Base-by-base conservation (phyloP, 371 early-diverging fungal species). In the Mortierella sp. region DNA sequence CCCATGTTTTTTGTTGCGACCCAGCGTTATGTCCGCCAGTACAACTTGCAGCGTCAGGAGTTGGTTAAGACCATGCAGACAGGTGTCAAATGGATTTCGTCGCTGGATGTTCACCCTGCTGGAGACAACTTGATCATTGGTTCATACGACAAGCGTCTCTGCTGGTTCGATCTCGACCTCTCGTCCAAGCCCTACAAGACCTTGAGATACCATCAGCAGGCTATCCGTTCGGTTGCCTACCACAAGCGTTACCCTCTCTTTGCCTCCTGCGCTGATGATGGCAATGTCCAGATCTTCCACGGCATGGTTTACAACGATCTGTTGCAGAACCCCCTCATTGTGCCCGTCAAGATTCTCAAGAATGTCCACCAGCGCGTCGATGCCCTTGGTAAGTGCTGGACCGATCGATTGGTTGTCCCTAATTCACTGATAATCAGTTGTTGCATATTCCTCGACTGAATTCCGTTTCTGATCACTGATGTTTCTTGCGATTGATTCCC, bases 91-190 rank as follows among this genome's bases (percentile, higher is more conserved):
- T 98, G 98, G 98, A 96, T 98, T 73, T 98, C 99, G 3, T 94
- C 94, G 82, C 90, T 99, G 86, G 97, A 96, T 87, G 88, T 98
- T 64, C 99, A 99, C 85, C 98, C 98, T 37, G 88, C 88, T 83
- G 96, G 96, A 79, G 99, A 99, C 86, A 97, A 99, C 89, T 89
- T 99, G 70, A 94, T 99, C 72, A 92, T 98, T 73, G 99, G 99
- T 64, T 95, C 95, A 55, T 98, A 97, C 82, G 99, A 99, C 85
- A 96, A 95, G 85, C 93, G 94, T 72, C 90, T 98, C 28, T 94
- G 95, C 80, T 99, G 99, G 99, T 98, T 98, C 85, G 99, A 99
- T 90, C 88, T 97, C 87, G 98, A 98, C 87, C 90, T 98, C 77
- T 95, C 96, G 13, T 83, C 93, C 77, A 95, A 93, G 89, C 98